A percentile compares a stretch with the other conserved stretches of the same genome.
These are phyloP conservation scores for Vairimorpha ceranae DNA, from an alignment of 371 early-diverging fungal species.

Conservation along the genomic window DNA sequence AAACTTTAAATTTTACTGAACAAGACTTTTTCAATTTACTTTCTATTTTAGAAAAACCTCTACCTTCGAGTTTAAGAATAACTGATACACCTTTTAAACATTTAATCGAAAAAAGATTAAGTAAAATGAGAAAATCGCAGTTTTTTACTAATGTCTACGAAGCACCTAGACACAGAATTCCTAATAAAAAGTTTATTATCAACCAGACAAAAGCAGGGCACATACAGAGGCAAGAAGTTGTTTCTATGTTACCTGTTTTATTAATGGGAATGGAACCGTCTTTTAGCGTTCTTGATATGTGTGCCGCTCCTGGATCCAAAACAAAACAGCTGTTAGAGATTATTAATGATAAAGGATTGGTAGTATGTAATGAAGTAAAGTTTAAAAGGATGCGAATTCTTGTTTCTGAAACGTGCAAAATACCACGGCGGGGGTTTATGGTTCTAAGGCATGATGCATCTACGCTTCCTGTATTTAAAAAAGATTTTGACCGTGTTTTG, in stretches of 20 bases:
- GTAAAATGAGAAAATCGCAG: conserved; percentile 34
- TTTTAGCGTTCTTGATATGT: conserved; percentile 70
- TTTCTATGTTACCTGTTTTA: conserved; percentile 91
- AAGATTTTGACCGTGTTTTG: conserved; percentile 68
- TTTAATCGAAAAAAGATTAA: conserved; percentile 31
- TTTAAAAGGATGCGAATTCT: conserved; percentile 79
- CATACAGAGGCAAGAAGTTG: conserved; percentile 88
- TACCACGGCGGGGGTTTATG: conserved; percentile 77
- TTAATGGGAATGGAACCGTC: conserved; percentile 80
- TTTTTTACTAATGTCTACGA: conserved; percentile 23
- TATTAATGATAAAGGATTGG: conserved; percentile 67
- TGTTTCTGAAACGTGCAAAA: conserved; percentile 81
- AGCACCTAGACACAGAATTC: conserved; percentile 10
- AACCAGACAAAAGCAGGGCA: conserved; percentile 67
- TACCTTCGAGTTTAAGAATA: conserved; percentile 55
- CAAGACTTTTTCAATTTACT: conserved; percentile 40
- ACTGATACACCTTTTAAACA: conserved; percentile 23
- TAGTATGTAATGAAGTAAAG: conserved; percentile 93
- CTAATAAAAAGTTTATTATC: conserved; percentile 46
- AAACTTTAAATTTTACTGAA: conserved; percentile 18
- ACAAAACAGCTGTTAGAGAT: conserved; percentile 72
- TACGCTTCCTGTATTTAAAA: conserved; percentile 71
- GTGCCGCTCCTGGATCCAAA: conserved; percentile 69
- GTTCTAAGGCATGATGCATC: conserved; percentile 90
- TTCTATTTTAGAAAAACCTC: conserved; percentile 35